Evolutionary conservation across 495 filamentous ascomycete species (phyloP).

Genomic region (Aspergillus homomorphus): DNA sequence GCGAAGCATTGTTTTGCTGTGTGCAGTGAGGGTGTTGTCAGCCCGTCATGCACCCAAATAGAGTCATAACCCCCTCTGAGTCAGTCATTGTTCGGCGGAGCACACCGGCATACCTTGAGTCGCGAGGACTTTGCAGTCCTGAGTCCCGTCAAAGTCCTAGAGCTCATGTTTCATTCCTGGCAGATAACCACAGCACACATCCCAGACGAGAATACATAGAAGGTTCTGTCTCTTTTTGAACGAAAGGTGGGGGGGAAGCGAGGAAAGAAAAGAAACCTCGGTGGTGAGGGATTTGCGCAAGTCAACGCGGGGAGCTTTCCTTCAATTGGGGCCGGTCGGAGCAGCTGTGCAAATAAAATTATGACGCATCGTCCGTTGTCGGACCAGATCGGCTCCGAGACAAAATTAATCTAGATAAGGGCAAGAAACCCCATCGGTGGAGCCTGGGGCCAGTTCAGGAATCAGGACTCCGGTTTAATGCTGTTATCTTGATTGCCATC

Average conservation of each 20-base stretch:
- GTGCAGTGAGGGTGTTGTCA: constrained; percentile 7
- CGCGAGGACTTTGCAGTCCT: constrained; percentile 34
- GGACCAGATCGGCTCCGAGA: neutral
- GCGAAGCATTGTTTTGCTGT: constrained; percentile 25
- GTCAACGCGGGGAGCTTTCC: neutral
- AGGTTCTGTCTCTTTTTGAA: neutral
- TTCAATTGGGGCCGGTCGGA: neutral
- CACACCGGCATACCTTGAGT: constrained; percentile 24
- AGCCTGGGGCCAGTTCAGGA: neutral
- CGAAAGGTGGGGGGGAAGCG: neutral
- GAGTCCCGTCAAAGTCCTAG: constrained; percentile 33
- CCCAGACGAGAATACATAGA: constrained; percentile 16
- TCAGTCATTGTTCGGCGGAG: neutral
- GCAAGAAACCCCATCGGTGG: neutral
- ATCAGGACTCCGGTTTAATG: too few relatives aligned
- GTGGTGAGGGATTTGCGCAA: neutral
- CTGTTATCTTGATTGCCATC: too few relatives aligned
- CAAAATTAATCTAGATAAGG: neutral
- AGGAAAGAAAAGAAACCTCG: neutral
- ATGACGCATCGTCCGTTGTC: constrained; percentile 6
- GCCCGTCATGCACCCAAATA: neutral
- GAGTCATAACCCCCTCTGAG: neutral
- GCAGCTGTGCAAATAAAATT: neutral
- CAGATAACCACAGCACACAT: constrained; percentile 4
- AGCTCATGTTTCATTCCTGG: constrained; percentile 34